These are phyloP conservation scores for Balamuthia mandrillaris DNA, from an alignment of 208 protist genomes.

Conservation along the genomic window DNA sequence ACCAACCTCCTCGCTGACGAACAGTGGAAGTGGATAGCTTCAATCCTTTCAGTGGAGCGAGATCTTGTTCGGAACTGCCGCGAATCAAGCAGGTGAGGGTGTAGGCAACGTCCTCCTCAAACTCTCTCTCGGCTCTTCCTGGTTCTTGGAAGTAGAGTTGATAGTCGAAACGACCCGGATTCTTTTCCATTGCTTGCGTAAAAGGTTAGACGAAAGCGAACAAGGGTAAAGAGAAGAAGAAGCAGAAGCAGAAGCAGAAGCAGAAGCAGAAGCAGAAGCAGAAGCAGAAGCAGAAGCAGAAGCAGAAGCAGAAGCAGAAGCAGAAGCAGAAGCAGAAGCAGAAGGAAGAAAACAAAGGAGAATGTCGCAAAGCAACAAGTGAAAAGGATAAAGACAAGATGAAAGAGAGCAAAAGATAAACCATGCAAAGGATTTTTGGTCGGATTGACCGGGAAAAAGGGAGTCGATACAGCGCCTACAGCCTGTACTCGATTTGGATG, in stretches of 20 bases:
- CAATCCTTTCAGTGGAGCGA: background rate
- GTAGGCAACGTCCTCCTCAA: background rate
- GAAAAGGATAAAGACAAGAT: too few relatives aligned
- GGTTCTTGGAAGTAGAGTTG: conserved; percentile 27
- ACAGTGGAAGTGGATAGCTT: background rate
- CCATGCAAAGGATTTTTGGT: background rate
- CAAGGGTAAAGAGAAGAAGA: too few relatives aligned
- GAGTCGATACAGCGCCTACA: conserved; percentile 4
- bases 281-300: too few relatives aligned
- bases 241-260: too few relatives aligned
- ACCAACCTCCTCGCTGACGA: background rate
- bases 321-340: too few relatives aligned
- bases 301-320: too few relatives aligned
- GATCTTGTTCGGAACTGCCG: background rate
- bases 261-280: too few relatives aligned
- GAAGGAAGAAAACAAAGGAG: too few relatives aligned
- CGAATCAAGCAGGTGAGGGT: background rate
- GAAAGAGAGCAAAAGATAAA: too few relatives aligned
- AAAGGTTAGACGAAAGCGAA: too few relatives aligned
- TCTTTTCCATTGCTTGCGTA: background rate
- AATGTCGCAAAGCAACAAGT: too few relatives aligned
- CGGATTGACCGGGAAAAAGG: background rate
- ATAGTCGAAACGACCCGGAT: conserved; percentile 23
- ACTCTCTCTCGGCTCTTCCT: background rate
- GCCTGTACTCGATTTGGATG: background rate